A percentile compares a stretch with the other conserved stretches of the same genome.
phyloP scores from a whole-genome alignment of 2,329 filamentous ascomycete genomes.

The Exophiala oligosperma region DNA sequence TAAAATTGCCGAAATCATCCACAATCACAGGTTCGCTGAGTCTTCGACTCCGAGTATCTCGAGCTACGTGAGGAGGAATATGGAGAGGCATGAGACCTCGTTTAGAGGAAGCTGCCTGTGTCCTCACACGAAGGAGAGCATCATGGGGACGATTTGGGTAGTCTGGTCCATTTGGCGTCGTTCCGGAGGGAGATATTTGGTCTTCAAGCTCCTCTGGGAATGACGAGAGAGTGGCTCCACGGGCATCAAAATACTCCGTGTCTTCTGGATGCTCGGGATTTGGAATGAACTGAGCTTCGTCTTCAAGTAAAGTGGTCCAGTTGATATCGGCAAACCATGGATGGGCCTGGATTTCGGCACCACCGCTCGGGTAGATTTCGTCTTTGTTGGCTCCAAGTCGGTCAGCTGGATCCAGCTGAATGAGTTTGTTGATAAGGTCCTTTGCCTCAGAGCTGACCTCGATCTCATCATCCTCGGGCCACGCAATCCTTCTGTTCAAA shows the following conservation, averaged over 20 bases:
- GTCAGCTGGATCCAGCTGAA: slow-evolving; percentile 79
- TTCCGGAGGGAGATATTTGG: slow-evolving; percentile 72
- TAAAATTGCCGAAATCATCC: slow-evolving; percentile 95
- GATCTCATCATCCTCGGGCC: slow-evolving; percentile 82
- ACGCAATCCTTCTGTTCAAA: slow-evolving; percentile 81
- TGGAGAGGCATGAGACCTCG: slow-evolving; percentile 91
- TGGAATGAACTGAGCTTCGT: slow-evolving; percentile 93
- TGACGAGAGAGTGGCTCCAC: slow-evolving; percentile 86
- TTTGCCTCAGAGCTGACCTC: slow-evolving; percentile 80
- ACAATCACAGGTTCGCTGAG: slow-evolving; percentile 84
- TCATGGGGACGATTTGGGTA: slow-evolving; percentile 92
- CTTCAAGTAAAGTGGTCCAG: slow-evolving; percentile 89
- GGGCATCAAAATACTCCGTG: slow-evolving; percentile 93
- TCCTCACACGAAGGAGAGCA: slow-evolving; percentile 83
- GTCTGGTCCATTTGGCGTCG: slow-evolving; percentile 62
- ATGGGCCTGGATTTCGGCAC: slow-evolving; percentile 86
- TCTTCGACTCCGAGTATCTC: slow-evolving; percentile 82
- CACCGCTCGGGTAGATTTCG: slow-evolving; percentile 79
- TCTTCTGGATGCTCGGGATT: slow-evolving; percentile 92
- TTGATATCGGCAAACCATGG: slow-evolving; percentile 84
- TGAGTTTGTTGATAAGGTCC: slow-evolving; percentile 88
- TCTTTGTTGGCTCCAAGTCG: slow-evolving; percentile 83
- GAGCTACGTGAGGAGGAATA: slow-evolving; percentile 85
- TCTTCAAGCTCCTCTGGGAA: slow-evolving; percentile 96
- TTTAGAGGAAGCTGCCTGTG: slow-evolving; percentile 84